These are phyloP conservation scores for Imleria badia DNA, from an alignment of 768 basidiomycete genomes.

Conservation along the genomic window DNA sequence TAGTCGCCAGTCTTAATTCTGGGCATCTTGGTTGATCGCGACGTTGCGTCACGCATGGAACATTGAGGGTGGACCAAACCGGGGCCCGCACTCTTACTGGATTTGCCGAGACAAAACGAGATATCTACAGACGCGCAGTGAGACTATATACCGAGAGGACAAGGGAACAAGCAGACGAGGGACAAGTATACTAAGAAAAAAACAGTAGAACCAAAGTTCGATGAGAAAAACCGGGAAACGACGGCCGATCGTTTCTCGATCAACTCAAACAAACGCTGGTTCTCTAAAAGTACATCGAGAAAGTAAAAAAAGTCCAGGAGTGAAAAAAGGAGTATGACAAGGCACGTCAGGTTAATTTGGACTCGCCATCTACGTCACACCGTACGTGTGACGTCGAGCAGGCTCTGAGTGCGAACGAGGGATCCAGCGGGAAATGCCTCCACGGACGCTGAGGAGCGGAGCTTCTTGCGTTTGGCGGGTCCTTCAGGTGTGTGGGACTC, in stretches of 20 bases:
- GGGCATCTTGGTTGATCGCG: neutral
- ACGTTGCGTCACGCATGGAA: neutral
- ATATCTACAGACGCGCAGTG: neutral
- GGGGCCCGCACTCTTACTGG: neutral
- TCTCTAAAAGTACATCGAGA: neutral
- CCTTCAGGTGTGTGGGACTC: neutral
- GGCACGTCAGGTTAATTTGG: neutral
- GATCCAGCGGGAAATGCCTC: neutral
- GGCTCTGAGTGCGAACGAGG: neutral
- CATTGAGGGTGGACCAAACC: neutral
- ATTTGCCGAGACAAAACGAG: constrained; percentile 3
- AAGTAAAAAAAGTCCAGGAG: neutral
- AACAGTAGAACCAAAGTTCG: neutral
- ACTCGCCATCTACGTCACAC: neutral
- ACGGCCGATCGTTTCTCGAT: constrained; percentile 1
- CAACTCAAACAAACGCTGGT: neutral
- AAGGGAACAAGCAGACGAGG: neutral
- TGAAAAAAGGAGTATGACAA: neutral
- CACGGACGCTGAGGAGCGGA: neutral
- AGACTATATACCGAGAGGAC: neutral
- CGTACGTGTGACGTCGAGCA: constrained; percentile 1
- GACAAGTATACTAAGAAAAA: neutral
- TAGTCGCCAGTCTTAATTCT: neutral
- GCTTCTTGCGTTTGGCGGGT: constrained; percentile 17
- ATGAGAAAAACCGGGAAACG: neutral